These are phyloP conservation scores for Colletotrichum magnum DNA, from an alignment of 2,329 filamentous ascomycete species.

Conservation along the genomic window DNA sequence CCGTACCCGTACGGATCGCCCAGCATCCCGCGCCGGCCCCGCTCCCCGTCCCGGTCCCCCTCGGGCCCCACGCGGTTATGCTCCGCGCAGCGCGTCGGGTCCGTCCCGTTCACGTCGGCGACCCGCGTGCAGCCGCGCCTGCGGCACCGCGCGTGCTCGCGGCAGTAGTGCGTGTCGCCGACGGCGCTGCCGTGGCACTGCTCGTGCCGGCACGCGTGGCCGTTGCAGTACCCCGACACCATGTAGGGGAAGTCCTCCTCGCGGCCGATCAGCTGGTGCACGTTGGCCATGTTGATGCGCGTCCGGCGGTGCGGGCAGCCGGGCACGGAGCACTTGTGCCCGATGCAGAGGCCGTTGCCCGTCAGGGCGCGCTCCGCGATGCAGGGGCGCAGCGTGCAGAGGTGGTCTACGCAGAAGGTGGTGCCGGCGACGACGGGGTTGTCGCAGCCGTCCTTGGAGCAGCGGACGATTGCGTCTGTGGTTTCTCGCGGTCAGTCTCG, in stretches of 20 bases:
- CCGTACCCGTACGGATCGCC: conserved; percentile 17
- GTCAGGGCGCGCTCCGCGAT: conserved; percentile 22
- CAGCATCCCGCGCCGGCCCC: conserved; percentile 12
- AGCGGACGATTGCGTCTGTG: conserved; percentile 31
- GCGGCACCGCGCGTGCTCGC: conserved; percentile 28
- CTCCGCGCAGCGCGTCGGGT: conserved; percentile 29
- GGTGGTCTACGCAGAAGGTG: conserved; percentile 42
- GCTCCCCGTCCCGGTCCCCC: background rate
- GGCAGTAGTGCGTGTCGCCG: conserved; percentile 24
- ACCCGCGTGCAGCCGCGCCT: conserved; percentile 22
- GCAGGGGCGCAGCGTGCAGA: conserved; percentile 45
- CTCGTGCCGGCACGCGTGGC: conserved; percentile 32
- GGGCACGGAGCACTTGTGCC: conserved; percentile 44
- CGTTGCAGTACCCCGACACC: conserved; percentile 32
- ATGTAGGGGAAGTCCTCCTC: conserved; percentile 13
- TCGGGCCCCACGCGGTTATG: conserved; percentile 18
- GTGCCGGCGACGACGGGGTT: conserved; percentile 27
- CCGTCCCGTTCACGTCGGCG: conserved; percentile 19
- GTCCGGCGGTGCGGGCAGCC: conserved; percentile 40
- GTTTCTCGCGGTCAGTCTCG: background rate
- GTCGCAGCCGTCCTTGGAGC: conserved; percentile 29
- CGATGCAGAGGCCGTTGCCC: conserved; percentile 42
- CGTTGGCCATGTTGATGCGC: conserved; percentile 6
- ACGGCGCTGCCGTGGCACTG: conserved; percentile 19
- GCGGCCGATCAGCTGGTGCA: background rate